Conservation (phyloP, 495 filamentous ascomycete genomes). For the Podospora sp. region DNA sequence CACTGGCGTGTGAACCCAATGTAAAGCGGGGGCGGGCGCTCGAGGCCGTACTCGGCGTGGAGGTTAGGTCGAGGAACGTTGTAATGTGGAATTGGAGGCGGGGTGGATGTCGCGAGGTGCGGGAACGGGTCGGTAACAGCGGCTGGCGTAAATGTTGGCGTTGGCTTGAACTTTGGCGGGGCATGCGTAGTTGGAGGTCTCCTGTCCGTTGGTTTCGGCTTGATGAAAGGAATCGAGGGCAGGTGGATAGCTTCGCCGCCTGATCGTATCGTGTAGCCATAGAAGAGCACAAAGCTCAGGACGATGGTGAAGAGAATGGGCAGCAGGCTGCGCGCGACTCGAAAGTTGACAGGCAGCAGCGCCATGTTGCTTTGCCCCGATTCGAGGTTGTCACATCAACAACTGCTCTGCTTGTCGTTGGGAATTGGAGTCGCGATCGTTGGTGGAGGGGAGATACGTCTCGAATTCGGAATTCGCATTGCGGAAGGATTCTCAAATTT, state of each 20-base stretch:
- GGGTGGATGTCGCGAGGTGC: slow-evolving; percentile 30
- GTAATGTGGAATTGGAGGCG: slow-evolving; percentile 49
- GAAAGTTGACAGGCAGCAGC: slow-evolving; percentile 3
- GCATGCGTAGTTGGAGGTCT: slow-evolving; percentile 32
- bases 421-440: not conserved
- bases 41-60: slow-evolving; percentile 41
- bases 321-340: slow-evolving; percentile 2
- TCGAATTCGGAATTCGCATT: not conserved
- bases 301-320: slow-evolving; percentile 2
- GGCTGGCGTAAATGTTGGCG: slow-evolving; percentile 34
- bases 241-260: slow-evolving; percentile 28
- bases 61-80: slow-evolving; percentile 41
- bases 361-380: slow-evolving; percentile 11
- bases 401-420: not conserved
- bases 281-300: slow-evolving; percentile 30
- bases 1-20: slow-evolving; percentile 64
- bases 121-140: slow-evolving; percentile 42
- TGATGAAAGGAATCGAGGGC: slow-evolving; percentile 27
- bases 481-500: not conserved
- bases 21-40: slow-evolving; percentile 52
- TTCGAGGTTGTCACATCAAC: not conserved
- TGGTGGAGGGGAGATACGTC: not conserved
- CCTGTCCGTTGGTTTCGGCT: slow-evolving; percentile 22
- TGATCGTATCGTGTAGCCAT: slow-evolving; percentile 24
- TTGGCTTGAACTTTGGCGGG: slow-evolving; percentile 41